Conservation (phyloP, 495 filamentous ascomycete genomes). For the Opeltia flavorubescens region DNA sequence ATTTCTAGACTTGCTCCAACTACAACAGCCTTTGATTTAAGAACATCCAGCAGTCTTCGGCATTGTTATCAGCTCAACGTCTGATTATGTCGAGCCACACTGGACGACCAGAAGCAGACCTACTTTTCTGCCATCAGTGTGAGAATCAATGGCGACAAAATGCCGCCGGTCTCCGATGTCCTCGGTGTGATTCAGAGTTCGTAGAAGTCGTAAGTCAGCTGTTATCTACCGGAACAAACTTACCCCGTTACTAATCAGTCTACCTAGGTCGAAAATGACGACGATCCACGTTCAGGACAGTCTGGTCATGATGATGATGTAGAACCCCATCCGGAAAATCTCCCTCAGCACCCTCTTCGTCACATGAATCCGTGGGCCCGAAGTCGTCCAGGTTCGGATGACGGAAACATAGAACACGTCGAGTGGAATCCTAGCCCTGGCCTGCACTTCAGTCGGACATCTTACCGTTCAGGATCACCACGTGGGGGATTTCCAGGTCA, state of each 20-base stretch:
- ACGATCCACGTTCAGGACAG: conserved; percentile 24
- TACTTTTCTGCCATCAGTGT: conserved; percentile 75
- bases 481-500: background rate
- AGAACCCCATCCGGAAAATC: conserved; percentile 5
- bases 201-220: conserved; percentile 59
- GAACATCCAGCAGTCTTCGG: too few relatives aligned
- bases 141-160: conserved; percentile 63
- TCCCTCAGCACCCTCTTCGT: conserved; percentile 16
- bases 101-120: conserved; percentile 33
- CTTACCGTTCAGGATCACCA: conserved; percentile 16
- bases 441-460: conserved; percentile 19
- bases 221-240: background rate
- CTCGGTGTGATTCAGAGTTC: conserved; percentile 62
- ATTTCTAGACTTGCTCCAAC: too few relatives aligned
- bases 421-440: conserved; percentile 23
- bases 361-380: conserved; percentile 20
- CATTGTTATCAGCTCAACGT: too few relatives aligned
- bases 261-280: conserved; percentile 22
- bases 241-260: conserved; percentile 1
- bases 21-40: too few relatives aligned
- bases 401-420: conserved; percentile 24
- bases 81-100: background rate
- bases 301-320: conserved; percentile 14
- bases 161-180: conserved; percentile 53
- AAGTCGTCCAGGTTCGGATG: conserved; percentile 24